These are phyloP conservation scores for Kwoniella shivajii DNA, from an alignment of 1,284 basidiomycete genomes.

Conservation along the genomic window DNA sequence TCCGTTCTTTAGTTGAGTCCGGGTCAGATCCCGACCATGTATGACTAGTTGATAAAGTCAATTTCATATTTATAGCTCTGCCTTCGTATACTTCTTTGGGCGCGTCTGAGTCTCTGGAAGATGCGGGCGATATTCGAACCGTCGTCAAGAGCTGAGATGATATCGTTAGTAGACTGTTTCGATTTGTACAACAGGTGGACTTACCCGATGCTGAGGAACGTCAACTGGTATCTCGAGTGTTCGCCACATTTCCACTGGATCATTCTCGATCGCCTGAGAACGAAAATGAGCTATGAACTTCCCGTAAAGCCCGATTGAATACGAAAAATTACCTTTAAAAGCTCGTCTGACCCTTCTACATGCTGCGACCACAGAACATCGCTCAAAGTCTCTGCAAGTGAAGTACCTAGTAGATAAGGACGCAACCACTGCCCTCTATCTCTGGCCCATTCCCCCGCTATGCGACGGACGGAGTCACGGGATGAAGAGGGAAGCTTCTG, in stretches of 20 bases:
- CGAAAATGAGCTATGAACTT: neutral
- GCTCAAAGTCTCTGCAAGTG: constrained; percentile 1
- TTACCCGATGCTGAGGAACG: constrained; percentile 43
- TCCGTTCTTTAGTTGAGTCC: neutral
- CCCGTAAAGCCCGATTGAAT: neutral
- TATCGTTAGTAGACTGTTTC: neutral
- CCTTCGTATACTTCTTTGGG: constrained; percentile 42
- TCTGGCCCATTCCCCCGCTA: neutral
- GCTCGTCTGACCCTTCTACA: neutral
- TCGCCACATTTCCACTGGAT: constrained; percentile 30
- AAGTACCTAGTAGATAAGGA: constrained; percentile 14
- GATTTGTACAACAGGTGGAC: constrained; percentile 1
- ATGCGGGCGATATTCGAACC: constrained; percentile 20
- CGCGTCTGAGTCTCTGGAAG: too few species aligned
- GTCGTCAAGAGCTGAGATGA: constrained; percentile 31
- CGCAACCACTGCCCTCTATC: constrained; percentile 16
- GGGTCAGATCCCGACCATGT: constrained; percentile 35
- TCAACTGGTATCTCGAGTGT: constrained; percentile 52
- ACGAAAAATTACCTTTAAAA: neutral
- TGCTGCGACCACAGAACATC: neutral
- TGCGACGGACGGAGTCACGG: neutral
- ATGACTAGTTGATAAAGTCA: constrained; percentile 31
- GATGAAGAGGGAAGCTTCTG: neutral
- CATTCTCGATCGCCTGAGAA: constrained; percentile 1
- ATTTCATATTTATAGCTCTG: constrained; percentile 35